These are phyloP conservation scores for Stagonosporopsis vannaccii DNA, from an alignment of 2,329 filamentous ascomycete species.

Conservation along the genomic window DNA sequence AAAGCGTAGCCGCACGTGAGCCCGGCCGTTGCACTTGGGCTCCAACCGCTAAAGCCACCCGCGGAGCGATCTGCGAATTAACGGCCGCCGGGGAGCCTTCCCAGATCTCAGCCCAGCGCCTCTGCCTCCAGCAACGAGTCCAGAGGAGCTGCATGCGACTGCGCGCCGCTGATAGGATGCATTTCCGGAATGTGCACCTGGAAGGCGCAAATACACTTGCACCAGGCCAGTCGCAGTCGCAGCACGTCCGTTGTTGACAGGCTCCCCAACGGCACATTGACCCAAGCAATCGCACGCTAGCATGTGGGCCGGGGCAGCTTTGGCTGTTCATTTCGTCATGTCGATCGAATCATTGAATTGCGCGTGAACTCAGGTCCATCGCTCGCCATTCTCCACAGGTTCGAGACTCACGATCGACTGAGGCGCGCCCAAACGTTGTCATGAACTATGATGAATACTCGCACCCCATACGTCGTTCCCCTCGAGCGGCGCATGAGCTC, in stretches of 20 bases:
- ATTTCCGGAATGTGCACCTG: neutral
- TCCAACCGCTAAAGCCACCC: conserved; percentile 4
- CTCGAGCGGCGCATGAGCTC: conserved; percentile 26
- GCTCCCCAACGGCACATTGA: conserved; percentile 10
- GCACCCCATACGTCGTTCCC: conserved; percentile 30
- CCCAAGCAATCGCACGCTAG: conserved; percentile 15
- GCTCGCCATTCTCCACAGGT: conserved; percentile 10
- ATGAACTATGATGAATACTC: conserved; percentile 29
- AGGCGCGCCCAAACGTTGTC: conserved; percentile 13
- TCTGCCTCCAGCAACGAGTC: neutral
- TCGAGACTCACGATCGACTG: conserved; percentile 1
- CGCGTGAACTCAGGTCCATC: conserved; percentile 4
- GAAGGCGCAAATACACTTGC: conserved; percentile 1
- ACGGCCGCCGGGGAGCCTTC: conserved; percentile 10
- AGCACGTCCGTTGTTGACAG: neutral
- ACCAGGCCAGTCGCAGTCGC: conserved; percentile 1
- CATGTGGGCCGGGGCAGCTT: conserved; percentile 20
- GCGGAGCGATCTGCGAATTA: conserved; percentile 10
- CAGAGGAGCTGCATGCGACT: neutral
- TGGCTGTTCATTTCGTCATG: conserved; percentile 25
- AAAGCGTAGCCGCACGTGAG: conserved; percentile 2
- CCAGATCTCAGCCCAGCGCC: conserved; percentile 1
- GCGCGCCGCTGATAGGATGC: conserved; percentile 3
- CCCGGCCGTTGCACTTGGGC: conserved; percentile 6
- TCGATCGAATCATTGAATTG: conserved; percentile 4